Evolutionary conservation across 768 basidiomycete species (phyloP), one percentile per base, ranked within the genome.

Genomic region (Amanita phalloides): DNA sequence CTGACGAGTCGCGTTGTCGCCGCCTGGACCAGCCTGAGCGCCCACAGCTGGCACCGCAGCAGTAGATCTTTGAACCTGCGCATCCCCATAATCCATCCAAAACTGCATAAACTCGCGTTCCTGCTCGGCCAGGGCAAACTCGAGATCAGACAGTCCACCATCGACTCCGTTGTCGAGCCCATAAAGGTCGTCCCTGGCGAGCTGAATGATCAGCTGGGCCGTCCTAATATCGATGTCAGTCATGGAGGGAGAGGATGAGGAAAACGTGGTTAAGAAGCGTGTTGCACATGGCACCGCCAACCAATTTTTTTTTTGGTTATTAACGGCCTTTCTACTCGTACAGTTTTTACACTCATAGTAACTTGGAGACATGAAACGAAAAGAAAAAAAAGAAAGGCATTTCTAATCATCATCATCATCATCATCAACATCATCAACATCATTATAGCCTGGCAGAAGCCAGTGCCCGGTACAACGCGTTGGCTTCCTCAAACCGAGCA

Each of bases 401-500:
- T 10, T 32, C 32, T 32, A 32, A 32, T 32, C 32, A 32, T 32
- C 32, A 6, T 32, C 32, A 32, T 4, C 25, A 11, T 10, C 32
- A 32, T 32, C 32, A 30, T 25, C 13, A 11, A 6, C 36, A 41
- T 13, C 17, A 37, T 13, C 14, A 21, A 8, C 21, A 26, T 10
- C 17, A 46, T 68, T 57, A 74, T 57, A 67, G 68, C 57, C 67
- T 69, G 42, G 66, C 71, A 49, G 65, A 64, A 42, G 77, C 85
- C 56, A 90, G 70, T 45, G 74, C 61, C 20, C 86, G 77, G 60
- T 89, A 90, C 42, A 90, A 73, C 53, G 72, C 63, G 56, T 83
- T 87, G 14, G 87, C 87, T 57, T 90, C 87, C 61, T 86, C 85
- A 53, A 88, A 81, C 2, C 82, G 75, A 9, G 88, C 75, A 58